Evolutionary conservation across 1,284 basidiomycete genomes (phyloP).

Genomic region (Gymnopus androsaceus): DNA sequence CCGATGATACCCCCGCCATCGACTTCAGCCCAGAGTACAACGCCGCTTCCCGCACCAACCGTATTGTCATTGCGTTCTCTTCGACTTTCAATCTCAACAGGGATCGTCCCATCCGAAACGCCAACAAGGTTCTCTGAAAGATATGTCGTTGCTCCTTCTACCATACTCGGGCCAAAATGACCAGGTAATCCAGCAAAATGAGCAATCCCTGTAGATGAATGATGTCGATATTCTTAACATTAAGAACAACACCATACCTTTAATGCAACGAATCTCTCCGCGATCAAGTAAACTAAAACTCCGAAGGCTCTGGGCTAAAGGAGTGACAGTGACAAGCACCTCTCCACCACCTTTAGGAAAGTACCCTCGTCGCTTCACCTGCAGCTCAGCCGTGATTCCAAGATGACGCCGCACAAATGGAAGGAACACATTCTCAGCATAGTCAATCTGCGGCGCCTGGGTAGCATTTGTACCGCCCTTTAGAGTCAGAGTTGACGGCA

Average conservation of each 20-base stretch:
- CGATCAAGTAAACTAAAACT: conserved; percentile 52
- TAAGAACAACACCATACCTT: conserved; percentile 26
- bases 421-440: conserved; percentile 60
- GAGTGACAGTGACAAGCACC: conserved; percentile 46
- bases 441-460: conserved; percentile 72
- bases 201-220: conserved; percentile 39
- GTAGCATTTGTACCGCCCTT: conserved; percentile 71
- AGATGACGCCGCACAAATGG: conserved; percentile 65
- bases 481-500: conserved; percentile 49
- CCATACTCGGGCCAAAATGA: conserved; percentile 54
- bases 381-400: conserved; percentile 45
- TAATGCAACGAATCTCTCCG: conserved; percentile 50
- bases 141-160: conserved; percentile 46
- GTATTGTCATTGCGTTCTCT: conserved; percentile 51
- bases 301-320: conserved; percentile 42
- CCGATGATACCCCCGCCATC: conserved; percentile 63
- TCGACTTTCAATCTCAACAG: conserved; percentile 44
- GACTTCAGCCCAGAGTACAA: conserved; percentile 72
- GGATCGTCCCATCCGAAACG: conserved; percentile 17
- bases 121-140: conserved; percentile 36
- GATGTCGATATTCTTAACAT: neutral
- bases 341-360: conserved; percentile 71
- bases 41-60: conserved; percentile 63
- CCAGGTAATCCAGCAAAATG: conserved; percentile 63
- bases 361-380: conserved; percentile 60